Conservation (phyloP, 169 alveolate genomes). For the Plasmodium knowlesi region DNA sequence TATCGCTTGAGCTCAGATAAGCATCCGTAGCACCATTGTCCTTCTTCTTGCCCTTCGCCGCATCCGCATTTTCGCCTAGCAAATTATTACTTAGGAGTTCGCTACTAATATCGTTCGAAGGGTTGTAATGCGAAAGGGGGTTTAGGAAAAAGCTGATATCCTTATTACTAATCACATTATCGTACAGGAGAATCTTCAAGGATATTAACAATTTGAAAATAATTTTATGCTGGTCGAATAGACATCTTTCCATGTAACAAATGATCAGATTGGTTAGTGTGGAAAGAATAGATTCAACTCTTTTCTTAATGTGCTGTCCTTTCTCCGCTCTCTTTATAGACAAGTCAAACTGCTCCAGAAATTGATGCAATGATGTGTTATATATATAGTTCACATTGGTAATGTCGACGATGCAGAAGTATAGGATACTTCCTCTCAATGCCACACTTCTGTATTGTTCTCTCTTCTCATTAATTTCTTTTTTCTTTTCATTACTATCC, state of each 20-base stretch:
- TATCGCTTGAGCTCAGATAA: neutral
- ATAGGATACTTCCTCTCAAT: slow-evolving; percentile 95
- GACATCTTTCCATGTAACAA: slow-evolving; percentile 96
- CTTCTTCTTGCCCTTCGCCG: neutral
- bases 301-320: slow-evolving; percentile 93
- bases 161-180: slow-evolving; percentile 87
- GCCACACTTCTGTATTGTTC: slow-evolving; percentile 97
- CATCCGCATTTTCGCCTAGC: slow-evolving; percentile 23
- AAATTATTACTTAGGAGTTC: slow-evolving; percentile 43
- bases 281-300: slow-evolving; percentile 85
- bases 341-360: slow-evolving; percentile 94
- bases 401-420: slow-evolving; percentile 94
- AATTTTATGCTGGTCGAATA: slow-evolving; percentile 96
- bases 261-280: slow-evolving; percentile 82
- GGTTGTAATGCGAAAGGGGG: slow-evolving; percentile 67
- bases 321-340: slow-evolving; percentile 93
- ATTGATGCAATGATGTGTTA: slow-evolving; percentile 95
- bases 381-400: slow-evolving; percentile 96
- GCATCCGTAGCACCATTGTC: neutral
- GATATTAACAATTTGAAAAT: slow-evolving; percentile 94
- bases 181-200: slow-evolving; percentile 92
- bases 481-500: slow-evolving; percentile 86
- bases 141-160: slow-evolving; percentile 94
- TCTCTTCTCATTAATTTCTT: slow-evolving; percentile 95
- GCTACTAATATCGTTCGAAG: slow-evolving; percentile 41